Evolutionary conservation across 2,329 filamentous ascomycete species (phyloP).

Genomic region (Aspergillus fructus): DNA sequence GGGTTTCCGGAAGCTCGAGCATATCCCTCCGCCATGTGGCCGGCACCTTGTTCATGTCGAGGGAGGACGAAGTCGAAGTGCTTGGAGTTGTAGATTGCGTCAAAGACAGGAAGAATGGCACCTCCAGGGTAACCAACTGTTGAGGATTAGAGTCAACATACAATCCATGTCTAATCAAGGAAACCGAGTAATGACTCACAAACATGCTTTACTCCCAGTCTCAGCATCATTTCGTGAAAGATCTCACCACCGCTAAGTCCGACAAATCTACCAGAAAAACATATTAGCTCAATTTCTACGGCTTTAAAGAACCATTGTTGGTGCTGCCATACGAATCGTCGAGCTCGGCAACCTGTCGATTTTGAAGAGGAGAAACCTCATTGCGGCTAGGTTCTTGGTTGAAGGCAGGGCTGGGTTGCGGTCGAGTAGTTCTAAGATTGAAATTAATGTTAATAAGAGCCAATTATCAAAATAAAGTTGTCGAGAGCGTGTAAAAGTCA

Average conservation of each 20-base stretch:
- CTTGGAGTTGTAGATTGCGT: constrained; percentile 97
- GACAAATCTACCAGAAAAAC: constrained; percentile 65
- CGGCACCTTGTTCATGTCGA: constrained; percentile 94
- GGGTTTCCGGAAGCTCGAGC: constrained; percentile 90
- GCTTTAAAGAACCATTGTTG: not conserved
- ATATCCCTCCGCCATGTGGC: constrained; percentile 98
- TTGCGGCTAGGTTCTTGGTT: constrained; percentile 57
- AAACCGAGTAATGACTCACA: constrained; percentile 61
- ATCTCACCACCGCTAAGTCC: constrained; percentile 95
- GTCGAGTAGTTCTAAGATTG: constrained; percentile 52
- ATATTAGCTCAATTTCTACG: constrained; percentile 9
- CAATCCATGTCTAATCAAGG: not conserved
- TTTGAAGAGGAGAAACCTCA: constrained; percentile 67
- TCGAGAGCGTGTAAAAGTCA: not conserved
- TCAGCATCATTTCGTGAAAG: constrained; percentile 98
- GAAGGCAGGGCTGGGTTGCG: constrained; percentile 62
- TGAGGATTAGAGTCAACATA: constrained; percentile 6
- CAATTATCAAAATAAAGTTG: not conserved
- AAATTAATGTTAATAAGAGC: constrained; percentile 17
- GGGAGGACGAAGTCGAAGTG: constrained; percentile 96
- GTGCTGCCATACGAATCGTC: constrained; percentile 71
- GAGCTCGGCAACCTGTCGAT: constrained; percentile 62
- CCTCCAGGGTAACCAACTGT: constrained; percentile 87
- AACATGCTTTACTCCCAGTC: constrained; percentile 87
- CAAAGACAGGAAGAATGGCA: constrained; percentile 95